Percentiles rank a stretch among this genome's conserved stretches.
Evolutionary conservation across 805 yeast genomes (phyloP).

Genomic region (Candida corydali): DNA sequence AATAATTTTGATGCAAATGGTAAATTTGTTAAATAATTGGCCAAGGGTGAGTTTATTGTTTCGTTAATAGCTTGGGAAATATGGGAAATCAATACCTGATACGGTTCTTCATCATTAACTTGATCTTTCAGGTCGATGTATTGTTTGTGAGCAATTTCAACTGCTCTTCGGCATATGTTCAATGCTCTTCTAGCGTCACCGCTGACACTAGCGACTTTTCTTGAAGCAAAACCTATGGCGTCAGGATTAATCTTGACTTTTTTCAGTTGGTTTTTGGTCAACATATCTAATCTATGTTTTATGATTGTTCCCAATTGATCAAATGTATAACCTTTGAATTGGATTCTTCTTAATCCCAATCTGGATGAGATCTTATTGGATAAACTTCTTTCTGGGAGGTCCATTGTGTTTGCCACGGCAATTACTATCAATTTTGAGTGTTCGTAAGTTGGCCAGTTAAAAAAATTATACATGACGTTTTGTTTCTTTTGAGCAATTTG

Average conservation of each 20-base stretch:
- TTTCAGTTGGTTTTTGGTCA: constrained; percentile 28
- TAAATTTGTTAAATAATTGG: constrained; percentile 51
- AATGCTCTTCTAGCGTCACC: constrained; percentile 96
- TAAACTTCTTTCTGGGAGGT: constrained; percentile 83
- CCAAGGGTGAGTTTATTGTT: constrained; percentile 70
- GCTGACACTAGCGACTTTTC: constrained; percentile 93
- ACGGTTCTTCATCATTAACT: constrained; percentile 29
- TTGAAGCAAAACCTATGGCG: constrained; percentile 86
- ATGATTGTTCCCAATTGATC: constrained; percentile 75
- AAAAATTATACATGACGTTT: constrained; percentile 88
- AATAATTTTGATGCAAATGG: constrained; percentile 71
- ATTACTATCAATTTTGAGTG: constrained; percentile 78
- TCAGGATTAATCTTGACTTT: constrained; percentile 53
- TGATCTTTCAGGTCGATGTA: constrained; percentile 28
- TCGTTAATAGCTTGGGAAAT: constrained; percentile 77
- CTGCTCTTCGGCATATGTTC: constrained; percentile 82
- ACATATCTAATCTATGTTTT: constrained; percentile 56
- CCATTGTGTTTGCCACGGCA: constrained; percentile 97
- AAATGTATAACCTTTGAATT: constrained; percentile 84
- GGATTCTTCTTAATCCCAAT: constrained; percentile 80
- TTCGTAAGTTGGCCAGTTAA: constrained; percentile 92
- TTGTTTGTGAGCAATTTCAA: constrained; percentile 77
- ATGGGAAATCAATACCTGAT: constrained; percentile 65
- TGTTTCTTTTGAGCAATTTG: constrained; percentile 82
- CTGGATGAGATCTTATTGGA: constrained; percentile 90